A percentile compares a stretch with the other conserved stretches of the same genome.
phyloP scores from a whole-genome alignment of 495 filamentous ascomycete genomes.

The Neurospora sp. region DNA sequence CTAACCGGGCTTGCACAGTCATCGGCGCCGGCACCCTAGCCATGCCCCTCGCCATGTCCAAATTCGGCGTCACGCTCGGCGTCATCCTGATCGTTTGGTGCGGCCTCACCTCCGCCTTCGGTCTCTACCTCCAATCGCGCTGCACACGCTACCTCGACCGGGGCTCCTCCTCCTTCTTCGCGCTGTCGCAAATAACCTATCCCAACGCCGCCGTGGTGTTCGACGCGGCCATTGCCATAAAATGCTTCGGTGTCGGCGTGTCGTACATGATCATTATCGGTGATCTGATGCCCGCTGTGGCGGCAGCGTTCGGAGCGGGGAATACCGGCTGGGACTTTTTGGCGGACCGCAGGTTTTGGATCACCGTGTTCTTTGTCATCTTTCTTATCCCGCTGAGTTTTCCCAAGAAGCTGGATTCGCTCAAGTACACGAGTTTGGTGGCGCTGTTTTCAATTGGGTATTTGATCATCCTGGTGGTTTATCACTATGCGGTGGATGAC shows the following conservation, averaged over 20 bases:
- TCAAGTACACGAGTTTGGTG: conserved; percentile 93
- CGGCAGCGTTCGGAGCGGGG: conserved; percentile 54
- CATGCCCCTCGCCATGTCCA: conserved; percentile 86
- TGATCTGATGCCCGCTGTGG: conserved; percentile 93
- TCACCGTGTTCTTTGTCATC: conserved; percentile 94
- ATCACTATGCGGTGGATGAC: conserved; percentile 79
- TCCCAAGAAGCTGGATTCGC: conserved; percentile 76
- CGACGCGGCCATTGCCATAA: conserved; percentile 92
- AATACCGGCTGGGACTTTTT: conserved; percentile 55
- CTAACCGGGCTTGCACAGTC: conserved; percentile 40
- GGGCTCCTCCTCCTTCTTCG: conserved; percentile 75
- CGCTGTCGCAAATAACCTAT: conserved; percentile 89
- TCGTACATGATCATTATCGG: conserved; percentile 98
- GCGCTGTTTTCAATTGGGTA: conserved; percentile 91
- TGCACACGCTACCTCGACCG: conserved; percentile 88
- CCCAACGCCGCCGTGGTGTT: conserved; percentile 94
- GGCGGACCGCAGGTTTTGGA: conserved; percentile 88
- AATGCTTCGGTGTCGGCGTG: conserved; percentile 95
- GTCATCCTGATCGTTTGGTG: conserved; percentile 83
- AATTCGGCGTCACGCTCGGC: conserved; percentile 81
- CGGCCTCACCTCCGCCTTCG: conserved; percentile 77
- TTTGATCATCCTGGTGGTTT: conserved; percentile 80
- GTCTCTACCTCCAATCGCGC: conserved; percentile 85
- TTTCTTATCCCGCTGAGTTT: conserved; percentile 92
- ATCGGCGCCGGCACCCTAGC: conserved; percentile 89